Evolutionary conservation across 2,329 filamentous ascomycete species (phyloP).

Genomic region (Diatrype stigma): DNA sequence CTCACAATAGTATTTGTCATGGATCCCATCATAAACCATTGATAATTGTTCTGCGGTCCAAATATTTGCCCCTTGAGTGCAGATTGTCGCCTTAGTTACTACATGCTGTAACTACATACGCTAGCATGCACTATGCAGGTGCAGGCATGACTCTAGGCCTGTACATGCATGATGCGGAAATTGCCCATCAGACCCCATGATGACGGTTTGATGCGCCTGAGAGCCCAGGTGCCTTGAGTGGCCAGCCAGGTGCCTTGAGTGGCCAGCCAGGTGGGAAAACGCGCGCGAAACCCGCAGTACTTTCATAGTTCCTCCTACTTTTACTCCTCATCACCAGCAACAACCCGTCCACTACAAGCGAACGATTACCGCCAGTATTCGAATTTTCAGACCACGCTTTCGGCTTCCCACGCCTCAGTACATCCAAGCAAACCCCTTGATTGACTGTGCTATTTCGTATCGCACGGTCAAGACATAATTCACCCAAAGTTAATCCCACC

Average conservation of each 20-base stretch:
- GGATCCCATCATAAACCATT: no score
- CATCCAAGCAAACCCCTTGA: neutral
- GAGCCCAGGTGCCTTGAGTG: no score
- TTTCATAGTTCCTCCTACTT: neutral
- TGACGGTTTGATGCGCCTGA: neutral
- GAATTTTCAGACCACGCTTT: neutral
- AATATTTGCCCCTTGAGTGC: no score
- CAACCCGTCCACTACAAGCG: neutral
- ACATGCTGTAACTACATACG: neutral
- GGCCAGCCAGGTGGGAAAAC: no score
- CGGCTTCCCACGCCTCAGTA: neutral
- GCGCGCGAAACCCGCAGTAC: no score
- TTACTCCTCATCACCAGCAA: neutral
- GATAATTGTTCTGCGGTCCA: no score
- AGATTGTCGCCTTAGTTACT: neutral
- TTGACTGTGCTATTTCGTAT: slow-evolving; percentile 47
- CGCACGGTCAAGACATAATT: slow-evolving; percentile 45
- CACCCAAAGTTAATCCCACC: slow-evolving; percentile 30
- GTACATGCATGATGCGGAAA: no score
- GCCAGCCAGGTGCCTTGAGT: no score
- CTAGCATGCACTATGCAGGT: neutral
- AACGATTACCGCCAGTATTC: neutral
- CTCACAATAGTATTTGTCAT: no score
- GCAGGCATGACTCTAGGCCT: no score
- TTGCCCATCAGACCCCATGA: neutral